Evolutionary conservation across 1,284 basidiomycete genomes (phyloP), one percentile per base, ranked within the genome.

Genomic region (Fomitopsis betulina): DNA sequence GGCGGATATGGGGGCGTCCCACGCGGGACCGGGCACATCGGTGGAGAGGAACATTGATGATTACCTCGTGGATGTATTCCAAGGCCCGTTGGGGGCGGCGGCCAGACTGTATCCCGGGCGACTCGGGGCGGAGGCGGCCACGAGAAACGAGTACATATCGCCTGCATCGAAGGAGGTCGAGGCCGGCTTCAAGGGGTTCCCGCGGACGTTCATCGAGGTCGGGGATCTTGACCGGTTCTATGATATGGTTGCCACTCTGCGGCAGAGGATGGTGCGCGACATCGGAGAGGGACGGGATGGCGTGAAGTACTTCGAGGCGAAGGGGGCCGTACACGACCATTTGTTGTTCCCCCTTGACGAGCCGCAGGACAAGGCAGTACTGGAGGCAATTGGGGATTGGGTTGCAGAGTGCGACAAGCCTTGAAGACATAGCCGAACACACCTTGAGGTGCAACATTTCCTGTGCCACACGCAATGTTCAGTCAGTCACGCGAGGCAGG

Each of bases 91-190:
- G 30, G 60, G 55, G 1, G 68, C 67, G 39, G 59, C 59, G 12
- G 49, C 50, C 13, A 45, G 58, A 9, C 57, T 58, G 40, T 60
- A 68, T 50, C 52, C 64, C 13, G 67, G 69, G 21, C 17, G 61
- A 32, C 53, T 68, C 17, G 56, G 58, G 21, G 57, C 19, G 55
- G 67, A 73, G 32, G 73, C 74, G 19, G 71, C 50, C 12, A 54
- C 75, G 25, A 69, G 68, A 2, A 83, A 80, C 62, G 70, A 73
- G 15, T 86, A 84, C 61, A 75, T 86, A 32, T 85, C 83, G 1
- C 84, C 84, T 1, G 78, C 77, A 3, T 83, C 79, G 13, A 51
- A 55, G 9, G 50, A 57, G 59, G 52, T 60, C 2, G 60, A 15
- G 50, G 37, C 42, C 66, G 72, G 51, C 52, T 76, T 73, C 63